Base-by-base conservation (phyloP, 2,329 filamentous ascomycete species). In the Fusarium torulosum region DNA sequence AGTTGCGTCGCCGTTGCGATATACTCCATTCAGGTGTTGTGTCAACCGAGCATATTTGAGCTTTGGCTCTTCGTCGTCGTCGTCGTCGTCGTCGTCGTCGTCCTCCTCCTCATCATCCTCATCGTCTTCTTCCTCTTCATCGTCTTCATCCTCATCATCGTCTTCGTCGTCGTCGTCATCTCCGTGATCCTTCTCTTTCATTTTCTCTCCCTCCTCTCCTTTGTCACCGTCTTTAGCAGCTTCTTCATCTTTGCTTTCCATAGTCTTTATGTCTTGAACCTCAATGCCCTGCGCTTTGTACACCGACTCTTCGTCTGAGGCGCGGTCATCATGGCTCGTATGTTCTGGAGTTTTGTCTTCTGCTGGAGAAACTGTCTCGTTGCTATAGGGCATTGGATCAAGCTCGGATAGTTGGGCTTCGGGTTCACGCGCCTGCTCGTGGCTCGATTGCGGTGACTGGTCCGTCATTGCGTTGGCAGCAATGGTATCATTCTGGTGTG, bases 1-100 rank as follows among this genome's bases (percentile, higher is more conserved):
- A 25, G 95, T 97, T 71, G 94, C 93, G 85, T 99, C 96, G 72
- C 93, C 94, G 81, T 97, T 97, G 59, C 94, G 90, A 81, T 99
- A 99, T 33, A 97, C 87, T 42, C 91, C 83, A 25, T 86, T 88
- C 63, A 99, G 82, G 73, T 91, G 90, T 63, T 90, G 90, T 9
- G 96, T 98, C 71, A 98, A 81, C 47, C 93, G 91, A 50, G 91
- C 91, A 78, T 97, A 97, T 80, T 99, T 99, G 73, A 99, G 87
- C 75, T 90, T 91, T 27, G 96, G 96, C 79, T 98, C 95, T 19
- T 98, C 95, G 7, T 97, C 94, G 4, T 96, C 89, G 0, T 89
- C 82, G 29, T 33, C 0, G 0, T 79, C 78, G 0, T 79, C 78
- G 0, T 96, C 93, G 0, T 91, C 90, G 0, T 92, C 90, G 0